phyloP scores from a whole-genome alignment of 2,329 filamentous ascomycete species.

The Biscogniauxia marginata region DNA sequence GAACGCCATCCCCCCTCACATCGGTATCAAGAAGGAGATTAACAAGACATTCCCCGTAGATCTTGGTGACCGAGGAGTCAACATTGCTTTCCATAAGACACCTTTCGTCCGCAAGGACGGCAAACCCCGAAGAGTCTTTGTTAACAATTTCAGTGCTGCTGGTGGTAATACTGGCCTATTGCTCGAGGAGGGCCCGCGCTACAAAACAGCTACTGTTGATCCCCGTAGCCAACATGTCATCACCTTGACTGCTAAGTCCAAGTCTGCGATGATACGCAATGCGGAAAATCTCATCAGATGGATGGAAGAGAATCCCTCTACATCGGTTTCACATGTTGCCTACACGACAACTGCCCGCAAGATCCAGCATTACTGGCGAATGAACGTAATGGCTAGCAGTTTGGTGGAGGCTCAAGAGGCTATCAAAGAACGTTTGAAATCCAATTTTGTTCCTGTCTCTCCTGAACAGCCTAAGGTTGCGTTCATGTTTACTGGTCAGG shows the following conservation, averaged over 20 bases:
- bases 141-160: constrained; percentile 72
- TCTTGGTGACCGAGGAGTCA: constrained; percentile 54
- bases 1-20: constrained; percentile 61
- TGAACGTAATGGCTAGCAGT: constrained; percentile 45
- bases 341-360: constrained; percentile 68
- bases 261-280: constrained; percentile 57
- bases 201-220: constrained; percentile 39
- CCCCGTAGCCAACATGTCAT: constrained; percentile 58
- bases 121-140: constrained; percentile 47
- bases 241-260: constrained; percentile 55
- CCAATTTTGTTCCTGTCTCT: constrained; percentile 42
- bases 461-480: constrained; percentile 47
- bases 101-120: constrained; percentile 49
- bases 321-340: constrained; percentile 55
- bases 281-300: constrained; percentile 53
- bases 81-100: constrained; percentile 55
- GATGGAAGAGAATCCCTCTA: constrained; percentile 51
- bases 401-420: constrained; percentile 42
- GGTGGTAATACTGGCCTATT: constrained; percentile 70
- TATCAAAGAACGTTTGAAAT: constrained; percentile 42
- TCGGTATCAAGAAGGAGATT: constrained; percentile 64
- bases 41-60: constrained; percentile 60
- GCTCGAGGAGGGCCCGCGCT: constrained; percentile 57
- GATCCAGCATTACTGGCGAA: constrained; percentile 58
- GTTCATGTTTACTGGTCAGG: constrained; percentile 58